Percentiles rank a stretch among this genome's conserved stretches.
Evolutionary conservation across 257 asterid genomes (phyloP).

Genomic region (Solanum gandarillasii): DNA sequence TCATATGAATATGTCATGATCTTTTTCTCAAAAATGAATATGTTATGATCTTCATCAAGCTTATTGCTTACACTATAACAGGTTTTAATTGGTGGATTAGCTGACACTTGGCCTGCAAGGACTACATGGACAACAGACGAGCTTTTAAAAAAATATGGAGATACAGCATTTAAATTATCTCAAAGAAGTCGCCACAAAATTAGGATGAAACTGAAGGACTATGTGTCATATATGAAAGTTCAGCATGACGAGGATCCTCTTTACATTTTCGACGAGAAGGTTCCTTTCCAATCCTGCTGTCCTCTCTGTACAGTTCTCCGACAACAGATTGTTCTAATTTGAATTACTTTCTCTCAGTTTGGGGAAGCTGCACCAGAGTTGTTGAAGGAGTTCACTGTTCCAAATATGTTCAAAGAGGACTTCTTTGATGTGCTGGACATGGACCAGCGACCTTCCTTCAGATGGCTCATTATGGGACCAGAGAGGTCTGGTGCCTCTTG

Average conservation of each 20-base stretch:
- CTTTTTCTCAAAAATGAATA: background rate
- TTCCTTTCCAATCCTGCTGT: constrained; percentile 15
- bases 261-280: constrained; percentile 89
- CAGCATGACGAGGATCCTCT: constrained; percentile 99
- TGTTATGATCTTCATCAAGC: background rate
- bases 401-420: constrained; percentile 83
- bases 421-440: constrained; percentile 73
- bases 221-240: constrained; percentile 54
- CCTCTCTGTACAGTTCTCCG: constrained; percentile 4
- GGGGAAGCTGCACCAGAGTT: constrained; percentile 80
- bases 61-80: constrained; percentile 14
- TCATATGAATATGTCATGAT: background rate
- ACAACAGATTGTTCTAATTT: constrained; percentile 5
- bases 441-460: constrained; percentile 81
- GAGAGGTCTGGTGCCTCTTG: constrained; percentile 99
- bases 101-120: constrained; percentile 87
- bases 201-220: constrained; percentile 72
- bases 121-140: constrained; percentile 72
- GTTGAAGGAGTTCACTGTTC: constrained; percentile 72
- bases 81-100: constrained; percentile 78
- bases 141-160: constrained; percentile 54
- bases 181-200: constrained; percentile 73
- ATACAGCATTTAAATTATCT: constrained; percentile 60
- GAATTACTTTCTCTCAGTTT: constrained; percentile 38
- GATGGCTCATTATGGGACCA: constrained; percentile 96